These are phyloP conservation scores for Penicillium taxi DNA, from an alignment of 495 filamentous ascomycete genomes.

Conservation along the genomic window DNA sequence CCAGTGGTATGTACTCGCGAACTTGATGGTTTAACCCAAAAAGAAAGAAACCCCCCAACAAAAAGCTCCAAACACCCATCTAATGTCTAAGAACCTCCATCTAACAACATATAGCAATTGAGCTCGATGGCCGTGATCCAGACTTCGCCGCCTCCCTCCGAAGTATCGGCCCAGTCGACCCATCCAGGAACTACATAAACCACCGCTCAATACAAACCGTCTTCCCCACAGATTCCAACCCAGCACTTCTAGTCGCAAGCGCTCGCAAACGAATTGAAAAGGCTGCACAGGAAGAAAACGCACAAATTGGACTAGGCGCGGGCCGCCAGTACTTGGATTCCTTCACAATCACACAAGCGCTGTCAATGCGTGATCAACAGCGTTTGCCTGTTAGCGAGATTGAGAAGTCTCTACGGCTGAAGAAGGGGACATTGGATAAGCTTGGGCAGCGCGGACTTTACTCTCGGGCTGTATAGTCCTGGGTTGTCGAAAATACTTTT, in stretches of 20 bases:
- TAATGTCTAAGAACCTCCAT: not conserved
- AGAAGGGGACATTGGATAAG: constrained; percentile 46
- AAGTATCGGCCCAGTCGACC: constrained; percentile 56
- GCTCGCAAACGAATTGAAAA: constrained; percentile 37
- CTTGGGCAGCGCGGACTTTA: constrained; percentile 49
- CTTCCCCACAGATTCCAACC: constrained; percentile 43
- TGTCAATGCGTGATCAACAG: constrained; percentile 52
- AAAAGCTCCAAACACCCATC: not conserved
- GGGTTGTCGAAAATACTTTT: not conserved
- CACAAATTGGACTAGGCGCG: constrained; percentile 30
- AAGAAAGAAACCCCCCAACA: not conserved
- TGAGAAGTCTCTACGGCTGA: constrained; percentile 51
- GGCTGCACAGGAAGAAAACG: constrained; percentile 45
- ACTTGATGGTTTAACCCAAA: not conserved
- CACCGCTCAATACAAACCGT: constrained; percentile 22
- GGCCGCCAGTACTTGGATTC: constrained; percentile 54
- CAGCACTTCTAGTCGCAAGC: constrained; percentile 44
- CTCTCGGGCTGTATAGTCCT: constrained; percentile 20
- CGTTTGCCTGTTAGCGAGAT: constrained; percentile 44
- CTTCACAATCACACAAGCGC: constrained; percentile 49
- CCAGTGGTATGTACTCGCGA: constrained; percentile 20
- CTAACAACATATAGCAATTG: constrained; percentile 43
- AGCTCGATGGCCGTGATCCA: constrained; percentile 58
- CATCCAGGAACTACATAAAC: constrained; percentile 47
- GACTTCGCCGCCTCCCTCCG: constrained; percentile 55